phyloP scores from a whole-genome alignment of 2,329 filamentous ascomycete genomes.

The Cladosporium oxysporum region DNA sequence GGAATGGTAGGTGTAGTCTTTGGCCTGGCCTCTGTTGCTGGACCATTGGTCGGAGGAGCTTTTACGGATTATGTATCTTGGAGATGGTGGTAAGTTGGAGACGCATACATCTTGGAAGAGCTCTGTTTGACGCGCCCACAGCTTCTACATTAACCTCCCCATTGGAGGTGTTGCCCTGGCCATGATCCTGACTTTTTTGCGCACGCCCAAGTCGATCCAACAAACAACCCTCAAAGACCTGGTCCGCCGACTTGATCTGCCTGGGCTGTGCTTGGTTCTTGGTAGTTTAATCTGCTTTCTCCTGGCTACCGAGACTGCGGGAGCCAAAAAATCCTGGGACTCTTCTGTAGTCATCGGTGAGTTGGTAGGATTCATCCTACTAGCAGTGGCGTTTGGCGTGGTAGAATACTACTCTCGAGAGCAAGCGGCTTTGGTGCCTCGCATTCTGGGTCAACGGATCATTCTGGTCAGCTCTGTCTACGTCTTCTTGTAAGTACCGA shows the following conservation, averaged over 20 bases:
- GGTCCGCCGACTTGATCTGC: not conserved
- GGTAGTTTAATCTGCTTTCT: not conserved
- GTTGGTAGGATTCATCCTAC: not conserved
- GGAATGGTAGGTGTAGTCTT: not conserved
- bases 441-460: not conserved
- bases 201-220: not conserved
- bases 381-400: not conserved
- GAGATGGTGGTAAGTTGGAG: not conserved
- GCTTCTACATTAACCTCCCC: not conserved
- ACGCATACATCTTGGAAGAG: not conserved
- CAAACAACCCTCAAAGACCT: not conserved
- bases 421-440: not conserved
- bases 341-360: not conserved
- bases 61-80: not conserved
- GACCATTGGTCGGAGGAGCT: not conserved
- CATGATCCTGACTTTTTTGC: not conserved
- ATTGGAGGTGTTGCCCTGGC: not conserved
- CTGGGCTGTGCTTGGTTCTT: not conserved
- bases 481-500: too few species aligned
- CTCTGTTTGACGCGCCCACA: not conserved
- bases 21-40: not conserved
- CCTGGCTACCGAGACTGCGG: not conserved
- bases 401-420: not conserved
- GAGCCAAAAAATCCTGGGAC: not conserved
- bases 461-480: too few species aligned